Evolutionary conservation across 2,329 filamentous ascomycete species (phyloP), one percentile per base, ranked within the genome.

Genomic region (Alternaria ventricosa): DNA sequence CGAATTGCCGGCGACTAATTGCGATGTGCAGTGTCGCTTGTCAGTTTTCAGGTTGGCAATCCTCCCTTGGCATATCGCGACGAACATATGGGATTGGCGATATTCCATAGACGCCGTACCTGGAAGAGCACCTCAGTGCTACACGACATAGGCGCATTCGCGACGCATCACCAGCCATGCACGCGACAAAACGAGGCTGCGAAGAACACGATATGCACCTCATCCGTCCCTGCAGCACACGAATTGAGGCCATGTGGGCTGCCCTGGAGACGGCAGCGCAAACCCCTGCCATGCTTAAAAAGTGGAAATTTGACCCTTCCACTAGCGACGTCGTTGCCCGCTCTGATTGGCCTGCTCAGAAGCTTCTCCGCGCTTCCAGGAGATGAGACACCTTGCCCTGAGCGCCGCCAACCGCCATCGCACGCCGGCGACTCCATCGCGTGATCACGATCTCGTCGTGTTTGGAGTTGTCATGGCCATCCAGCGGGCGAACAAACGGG

Each of bases 271-370:
- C 65, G 57, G 49, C 28, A 61, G 61, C 64, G 58, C 53, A 55
- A 65, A 69, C 55, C 70, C 60, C 64, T 67, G 67, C 59, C 56
- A 61, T 71, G 71, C 69, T 73, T 75, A 75, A 72, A 75, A 74
- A 76, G 74, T 75, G 75, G 76, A 77, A 78, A 77, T 76, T 63
- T 69, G 69, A 64, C 62, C 50, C 54, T 56, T 45, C 23, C 57
- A 47, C 64, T 65, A 59, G 27, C 49, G 23, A 44, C 20, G n/a
- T 36, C 33, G 47, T 33, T 28, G 30, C 15, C 15, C 4, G 2
- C 10, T 22, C 36, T 73, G 68, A 78, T 78, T 77, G 71, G 75
- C 49, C 65, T 61, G 61, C 57, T 67, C 65, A 59, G 53, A 61
- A 63, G 53, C 56, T 65, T 64, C 64, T 74, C 66, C 66, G 65